Evolutionary conservation across 768 basidiomycete genomes (phyloP).

Genomic region (Fomitopsis serialis): DNA sequence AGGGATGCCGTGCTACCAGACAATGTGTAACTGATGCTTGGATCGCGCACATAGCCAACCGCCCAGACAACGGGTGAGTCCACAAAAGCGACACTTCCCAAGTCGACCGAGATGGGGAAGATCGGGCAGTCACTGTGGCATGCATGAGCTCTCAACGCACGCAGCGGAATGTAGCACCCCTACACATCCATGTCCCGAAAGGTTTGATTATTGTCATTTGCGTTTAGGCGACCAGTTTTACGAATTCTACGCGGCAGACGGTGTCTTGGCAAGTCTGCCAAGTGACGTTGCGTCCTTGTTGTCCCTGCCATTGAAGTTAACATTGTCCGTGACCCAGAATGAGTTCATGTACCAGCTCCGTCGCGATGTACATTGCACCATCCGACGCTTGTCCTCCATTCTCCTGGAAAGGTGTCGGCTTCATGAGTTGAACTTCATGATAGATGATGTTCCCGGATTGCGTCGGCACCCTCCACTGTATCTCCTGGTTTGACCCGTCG

Average conservation of each 20-base stretch:
- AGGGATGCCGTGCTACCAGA: conserved; percentile 4
- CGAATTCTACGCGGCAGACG: conserved; percentile 13
- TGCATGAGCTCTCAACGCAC: background rate
- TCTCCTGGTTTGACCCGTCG: background rate
- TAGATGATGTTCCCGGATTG: conserved; percentile 5
- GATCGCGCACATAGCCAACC: conserved; percentile 22
- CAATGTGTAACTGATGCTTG: conserved; percentile 15
- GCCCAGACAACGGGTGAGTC: conserved; percentile 20
- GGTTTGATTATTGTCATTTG: background rate
- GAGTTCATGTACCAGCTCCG: conserved; percentile 2
- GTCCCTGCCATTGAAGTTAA: background rate
- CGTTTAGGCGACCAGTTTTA: conserved; percentile 10
- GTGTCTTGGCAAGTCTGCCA: conserved; percentile 8
- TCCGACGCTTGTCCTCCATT: conserved; percentile 9
- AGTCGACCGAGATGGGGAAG: conserved; percentile 20
- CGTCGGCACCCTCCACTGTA: conserved; percentile 4
- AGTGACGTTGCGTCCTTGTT: conserved; percentile 4
- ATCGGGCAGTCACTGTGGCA: conserved; percentile 8
- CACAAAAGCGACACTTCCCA: conserved; percentile 16
- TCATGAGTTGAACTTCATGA: conserved; percentile 8
- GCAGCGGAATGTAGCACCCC: background rate
- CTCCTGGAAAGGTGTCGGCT: conserved; percentile 3
- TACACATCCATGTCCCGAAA: conserved; percentile 12
- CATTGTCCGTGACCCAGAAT: background rate
- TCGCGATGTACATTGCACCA: conserved; percentile 10